Conservation (phyloP, 164 flowering plant genomes). For the Amborella trichopoda region DNA sequence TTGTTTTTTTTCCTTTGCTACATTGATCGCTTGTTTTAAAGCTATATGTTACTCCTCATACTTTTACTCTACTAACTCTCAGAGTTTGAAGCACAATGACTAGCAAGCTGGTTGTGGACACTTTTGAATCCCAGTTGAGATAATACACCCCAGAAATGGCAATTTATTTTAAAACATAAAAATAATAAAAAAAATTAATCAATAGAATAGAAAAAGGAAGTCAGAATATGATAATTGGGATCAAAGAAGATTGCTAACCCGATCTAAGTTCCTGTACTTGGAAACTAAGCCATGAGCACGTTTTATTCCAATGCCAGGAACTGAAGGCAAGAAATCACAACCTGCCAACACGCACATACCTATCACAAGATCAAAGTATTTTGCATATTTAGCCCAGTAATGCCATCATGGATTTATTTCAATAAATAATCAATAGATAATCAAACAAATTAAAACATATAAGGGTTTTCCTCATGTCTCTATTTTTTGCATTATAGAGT, state of each 20-base stretch:
- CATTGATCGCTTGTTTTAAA: not conserved
- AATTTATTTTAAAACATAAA: not conserved
- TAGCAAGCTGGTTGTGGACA: not conserved
- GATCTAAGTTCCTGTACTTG: slow-evolving; percentile 54
- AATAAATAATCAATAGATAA: too few species aligned
- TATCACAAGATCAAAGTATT: slow-evolving; percentile 13
- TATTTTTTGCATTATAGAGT: too few species aligned
- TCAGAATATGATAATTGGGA: not conserved
- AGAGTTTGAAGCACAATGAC: not conserved
- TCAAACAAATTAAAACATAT: too few species aligned
- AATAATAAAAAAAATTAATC: not conserved
- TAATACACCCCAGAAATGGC: not conserved
- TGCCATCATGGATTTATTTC: too few species aligned
- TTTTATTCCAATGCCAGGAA: slow-evolving; percentile 69
- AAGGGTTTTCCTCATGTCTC: too few species aligned
- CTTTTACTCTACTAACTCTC: not conserved
- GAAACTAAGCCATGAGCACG: slow-evolving; percentile 54
- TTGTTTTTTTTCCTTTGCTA: not conserved
- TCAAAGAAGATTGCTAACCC: slow-evolving; percentile 25
- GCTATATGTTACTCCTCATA: not conserved
- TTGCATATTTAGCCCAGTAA: too few species aligned
- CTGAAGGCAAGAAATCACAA: slow-evolving; percentile 79
- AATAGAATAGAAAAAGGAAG: not conserved
- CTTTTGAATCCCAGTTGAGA: too few species aligned
- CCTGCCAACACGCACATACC: slow-evolving; percentile 89